Base-by-base conservation (phyloP, 495 filamentous ascomycete species). In the Talaromyces nanjingensis region DNA sequence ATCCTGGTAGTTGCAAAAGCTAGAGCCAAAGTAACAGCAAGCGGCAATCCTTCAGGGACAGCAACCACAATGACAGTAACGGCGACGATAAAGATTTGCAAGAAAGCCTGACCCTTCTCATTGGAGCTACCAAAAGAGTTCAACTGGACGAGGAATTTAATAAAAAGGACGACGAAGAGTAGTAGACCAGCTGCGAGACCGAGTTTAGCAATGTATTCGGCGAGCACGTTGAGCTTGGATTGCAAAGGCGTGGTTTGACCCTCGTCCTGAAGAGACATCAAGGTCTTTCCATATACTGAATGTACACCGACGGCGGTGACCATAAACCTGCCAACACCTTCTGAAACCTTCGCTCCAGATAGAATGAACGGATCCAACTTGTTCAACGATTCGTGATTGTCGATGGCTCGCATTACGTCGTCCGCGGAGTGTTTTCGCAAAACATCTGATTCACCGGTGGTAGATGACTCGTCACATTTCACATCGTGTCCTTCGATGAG, bases 21-120 rank as follows among this genome's bases (percentile, higher is more conserved):
- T 24, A 98, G 82, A 53, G 93, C 93, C 56, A 98, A 80, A 1
- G 93, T 98, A 12, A 98, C 93, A 58, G 93, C 93, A 42, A 98
- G 81, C 16, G 93, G 93, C 54, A 98, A 76, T 22, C 93, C 93
- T 77, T 98, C 93, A 3, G 93, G 93, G 12, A 98, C 92, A 31
- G 93, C 93, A 24, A 98, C 93, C 18, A 97, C 93, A 63, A 98
- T 90, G 64, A 98, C 89, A 6, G 93, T 98, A 63, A 98, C 91
- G 24, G 93, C 90, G 29, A 96, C 91, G 65, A 98, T 97, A 69
- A 98, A 93, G 66, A 97, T 96, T 62, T 89, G 83, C 64, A 98
- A 81, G 76, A 98, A 98, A 59, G 86, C 74, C 70, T 93, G 91
- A 3, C 91, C 93, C 74, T 98, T 97, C 62, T 86, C 75, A 2